Percentiles rank a stretch among this genome's conserved stretches.
Conservation (phyloP, 345 rosid species). For the Limnanthes douglasii region DNA sequence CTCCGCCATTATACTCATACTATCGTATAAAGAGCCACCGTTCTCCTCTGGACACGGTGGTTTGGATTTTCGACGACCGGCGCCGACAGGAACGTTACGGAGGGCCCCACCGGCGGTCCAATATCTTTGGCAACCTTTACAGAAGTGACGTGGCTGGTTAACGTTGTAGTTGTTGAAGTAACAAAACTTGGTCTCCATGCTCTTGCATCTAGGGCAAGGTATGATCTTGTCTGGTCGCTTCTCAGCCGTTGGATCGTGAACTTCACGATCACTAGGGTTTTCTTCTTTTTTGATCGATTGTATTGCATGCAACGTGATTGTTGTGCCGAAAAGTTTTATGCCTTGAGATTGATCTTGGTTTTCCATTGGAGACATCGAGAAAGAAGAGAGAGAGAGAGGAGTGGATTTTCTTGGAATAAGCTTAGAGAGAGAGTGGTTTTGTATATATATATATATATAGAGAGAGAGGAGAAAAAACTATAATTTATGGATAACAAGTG, state of each 20-base stretch:
- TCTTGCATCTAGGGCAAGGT: conserved; percentile 88
- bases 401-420: no score
- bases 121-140: conserved; percentile 94
- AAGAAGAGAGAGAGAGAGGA: conserved; percentile 4
- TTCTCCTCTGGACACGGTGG: conserved; percentile 33
- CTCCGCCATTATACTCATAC: conserved; percentile 36
- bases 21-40: conserved; percentile 20
- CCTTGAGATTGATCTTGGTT: conserved; percentile 36
- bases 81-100: conserved; percentile 83
- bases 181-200: conserved; percentile 96
- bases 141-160: conserved; percentile 94
- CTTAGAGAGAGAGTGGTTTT: conserved; percentile 7
- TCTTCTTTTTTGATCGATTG: conserved; percentile 25
- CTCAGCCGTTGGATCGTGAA: conserved; percentile 23
- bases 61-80: conserved; percentile 84
- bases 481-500: no score
- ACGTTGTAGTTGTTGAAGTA: conserved; percentile 97
- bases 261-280: conserved; percentile 10
- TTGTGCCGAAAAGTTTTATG: conserved; percentile 76
- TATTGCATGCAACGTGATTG: conserved; percentile 45
- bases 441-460: conserved; percentile 12
- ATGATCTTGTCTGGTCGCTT: conserved; percentile 81
- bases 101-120: conserved; percentile 99
- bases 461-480: conserved; percentile 8
- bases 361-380: conserved; percentile 30